Base-by-base conservation (phyloP, 2,329 filamentous ascomycete species). In the Setomelanomma holmii region DNA sequence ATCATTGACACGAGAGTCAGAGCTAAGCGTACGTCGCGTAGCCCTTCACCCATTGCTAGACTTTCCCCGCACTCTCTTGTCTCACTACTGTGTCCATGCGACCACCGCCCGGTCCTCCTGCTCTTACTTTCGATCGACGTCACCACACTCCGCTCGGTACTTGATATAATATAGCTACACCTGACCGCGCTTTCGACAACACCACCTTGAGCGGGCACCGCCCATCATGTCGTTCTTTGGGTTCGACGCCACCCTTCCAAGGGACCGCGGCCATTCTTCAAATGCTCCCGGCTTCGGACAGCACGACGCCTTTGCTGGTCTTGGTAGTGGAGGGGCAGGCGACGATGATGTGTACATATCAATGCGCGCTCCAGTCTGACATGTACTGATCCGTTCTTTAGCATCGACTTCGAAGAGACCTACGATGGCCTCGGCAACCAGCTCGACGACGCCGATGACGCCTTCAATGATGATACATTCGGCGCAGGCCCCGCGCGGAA, bases 391-490 rank as follows among this genome's bases (percentile, higher is more conserved):
- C 81, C 61, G 84, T 60, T 69, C 53, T 72, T n/a, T 64, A 89
- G 86, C 49, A 84, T 90, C 67, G 90, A 98, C 67, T 99, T 98
- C 65, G 95, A 99, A 67, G 92, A 99, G 72, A 98, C 93, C 33
- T 98, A 98, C 73, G 95, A 99, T 75, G 93, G 93, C 16, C 82
- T 99, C 35, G 95, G 92, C 50, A 90, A 96, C 70, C 87, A 90
- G 74, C 87, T 99, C 30, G 88, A 96, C 67, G 93, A 99, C 73
- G 88, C 90, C 17, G 90, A 93, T 68, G 95, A 99, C 80, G 91
- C 85, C 44, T 91, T 97, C 82, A 99, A 99, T 75, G 91, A 98
- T 67, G 95, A 98, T 72, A 99, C 95, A 1, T 99, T 99, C 51
- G 82, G 80, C 30, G 78, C 80, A 23, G 80, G 74, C 45, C 76